Evolutionary conservation across 2,329 filamentous ascomycete genomes (phyloP).

Genomic region (Rhynchosporium agropyri): DNA sequence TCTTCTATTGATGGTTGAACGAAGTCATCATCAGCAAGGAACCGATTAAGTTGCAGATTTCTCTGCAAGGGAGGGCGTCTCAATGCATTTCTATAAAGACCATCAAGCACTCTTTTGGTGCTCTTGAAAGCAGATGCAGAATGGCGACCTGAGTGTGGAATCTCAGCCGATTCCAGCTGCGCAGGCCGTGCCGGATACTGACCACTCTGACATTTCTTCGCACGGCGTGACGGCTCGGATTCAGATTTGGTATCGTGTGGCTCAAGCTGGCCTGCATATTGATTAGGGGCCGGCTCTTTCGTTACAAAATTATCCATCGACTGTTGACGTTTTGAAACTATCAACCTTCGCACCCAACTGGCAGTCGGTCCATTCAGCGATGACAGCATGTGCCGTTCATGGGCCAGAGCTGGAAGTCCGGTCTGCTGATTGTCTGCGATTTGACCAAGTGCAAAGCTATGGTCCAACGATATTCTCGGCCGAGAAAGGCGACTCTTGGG

Average conservation of each 20-base stretch:
- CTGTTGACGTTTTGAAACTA: constrained; percentile 33
- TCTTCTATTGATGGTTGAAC: constrained; percentile 25
- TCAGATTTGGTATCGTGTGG: background rate
- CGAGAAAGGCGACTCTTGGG: constrained; percentile 22
- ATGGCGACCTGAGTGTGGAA: constrained; percentile 41
- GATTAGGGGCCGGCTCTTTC: constrained; percentile 10
- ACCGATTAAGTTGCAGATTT: constrained; percentile 45
- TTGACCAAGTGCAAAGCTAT: constrained; percentile 25
- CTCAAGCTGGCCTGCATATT: background rate
- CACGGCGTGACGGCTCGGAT: constrained; percentile 4
- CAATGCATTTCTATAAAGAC: constrained; percentile 51
- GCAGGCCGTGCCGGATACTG: constrained; percentile 48
- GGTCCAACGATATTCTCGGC: background rate
- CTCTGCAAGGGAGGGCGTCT: constrained; percentile 37
- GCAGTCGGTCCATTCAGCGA: background rate
- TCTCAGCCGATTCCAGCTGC: constrained; percentile 56
- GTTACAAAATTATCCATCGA: constrained; percentile 43
- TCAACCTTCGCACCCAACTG: constrained; percentile 26
- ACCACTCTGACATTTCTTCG: constrained; percentile 31
- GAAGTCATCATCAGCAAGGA: constrained; percentile 39
- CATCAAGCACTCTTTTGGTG: constrained; percentile 58
- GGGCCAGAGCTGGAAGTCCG: constrained; percentile 18
- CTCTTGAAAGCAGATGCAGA: constrained; percentile 49
- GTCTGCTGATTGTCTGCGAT: constrained; percentile 34
- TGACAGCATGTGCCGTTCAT: background rate